Evolutionary conservation across 2,329 filamentous ascomycete species (phyloP).

Genomic region (Pleoardoris graminearum): DNA sequence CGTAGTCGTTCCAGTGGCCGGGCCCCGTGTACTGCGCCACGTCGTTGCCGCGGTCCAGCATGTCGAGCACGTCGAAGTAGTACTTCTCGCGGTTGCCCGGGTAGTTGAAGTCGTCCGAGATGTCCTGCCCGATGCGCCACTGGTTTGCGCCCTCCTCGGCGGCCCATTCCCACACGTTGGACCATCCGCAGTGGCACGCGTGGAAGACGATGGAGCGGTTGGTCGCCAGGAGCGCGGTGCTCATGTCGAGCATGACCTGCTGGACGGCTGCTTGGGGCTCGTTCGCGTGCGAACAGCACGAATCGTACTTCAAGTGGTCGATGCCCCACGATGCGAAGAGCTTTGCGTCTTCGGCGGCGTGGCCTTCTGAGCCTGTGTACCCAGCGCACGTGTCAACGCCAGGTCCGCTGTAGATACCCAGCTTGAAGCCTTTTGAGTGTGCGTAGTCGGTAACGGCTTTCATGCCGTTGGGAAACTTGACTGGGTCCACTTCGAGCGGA

Average conservation of each 20-base stretch:
- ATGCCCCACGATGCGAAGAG: constrained; percentile 31
- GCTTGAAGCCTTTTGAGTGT: constrained; percentile 44
- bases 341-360: constrained; percentile 28
- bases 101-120: constrained; percentile 41
- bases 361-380: constrained; percentile 24
- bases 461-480: constrained; percentile 47
- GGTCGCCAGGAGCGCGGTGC: constrained; percentile 19
- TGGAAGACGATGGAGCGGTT: constrained; percentile 28
- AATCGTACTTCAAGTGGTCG: constrained; percentile 32
- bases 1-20: constrained; percentile 32
- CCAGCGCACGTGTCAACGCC: constrained; percentile 27
- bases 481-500: constrained; percentile 35
- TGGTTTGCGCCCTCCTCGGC: constrained; percentile 27
- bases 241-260: constrained; percentile 30
- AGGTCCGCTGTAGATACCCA: constrained; percentile 47
- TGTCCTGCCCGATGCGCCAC: constrained; percentile 36
- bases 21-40: constrained; percentile 22
- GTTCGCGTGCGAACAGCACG: constrained; percentile 24
- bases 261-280: constrained; percentile 24
- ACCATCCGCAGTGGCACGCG: constrained; percentile 31
- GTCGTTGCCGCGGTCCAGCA: constrained; percentile 39
- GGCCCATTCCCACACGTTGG: constrained; percentile 28
- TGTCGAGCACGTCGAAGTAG: constrained; percentile 48
- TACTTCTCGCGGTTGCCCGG: constrained; percentile 37
- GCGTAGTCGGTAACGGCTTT: constrained; percentile 42